Conservation (phyloP, 768 basidiomycete genomes). For the Agaricus sinodeliciosus region DNA sequence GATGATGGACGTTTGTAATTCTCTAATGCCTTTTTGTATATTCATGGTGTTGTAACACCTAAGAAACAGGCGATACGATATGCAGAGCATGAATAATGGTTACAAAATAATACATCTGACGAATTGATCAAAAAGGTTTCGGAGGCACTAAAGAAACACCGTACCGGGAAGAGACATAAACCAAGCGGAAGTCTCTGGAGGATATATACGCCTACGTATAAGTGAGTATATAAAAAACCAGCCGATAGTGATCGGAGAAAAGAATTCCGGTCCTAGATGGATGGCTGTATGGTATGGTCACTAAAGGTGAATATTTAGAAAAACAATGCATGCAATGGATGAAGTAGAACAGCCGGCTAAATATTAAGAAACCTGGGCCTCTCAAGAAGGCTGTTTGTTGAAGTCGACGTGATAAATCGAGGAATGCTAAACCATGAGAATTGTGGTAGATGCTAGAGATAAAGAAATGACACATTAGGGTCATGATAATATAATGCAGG, state of each 20-base stretch:
- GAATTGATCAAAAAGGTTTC: background rate
- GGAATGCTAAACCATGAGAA: constrained; percentile 8
- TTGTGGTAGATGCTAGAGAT: constrained; percentile 9
- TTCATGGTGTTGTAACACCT: background rate
- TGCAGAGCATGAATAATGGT: constrained; percentile 5
- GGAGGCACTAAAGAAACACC: background rate
- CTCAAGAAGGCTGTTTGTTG: background rate
- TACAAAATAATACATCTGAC: constrained; percentile 7
- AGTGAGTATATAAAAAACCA: background rate
- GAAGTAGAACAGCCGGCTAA: background rate
- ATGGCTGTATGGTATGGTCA: background rate
- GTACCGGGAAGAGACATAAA: background rate
- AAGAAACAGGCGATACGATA: background rate
- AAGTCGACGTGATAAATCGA: background rate
- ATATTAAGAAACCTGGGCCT: background rate
- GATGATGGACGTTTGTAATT: background rate
- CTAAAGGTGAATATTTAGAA: background rate
- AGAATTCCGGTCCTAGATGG: background rate
- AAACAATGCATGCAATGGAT: constrained; percentile 3
- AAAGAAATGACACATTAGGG: constrained; percentile 16
- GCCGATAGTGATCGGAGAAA: background rate
- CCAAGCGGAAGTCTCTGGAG: constrained; percentile 1
- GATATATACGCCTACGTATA: background rate
- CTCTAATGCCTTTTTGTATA: background rate
- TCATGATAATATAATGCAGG: constrained; percentile 10